Evolutionary conservation across 805 yeast genomes (phyloP).

Genomic region (Starmerella tilneyi): DNA sequence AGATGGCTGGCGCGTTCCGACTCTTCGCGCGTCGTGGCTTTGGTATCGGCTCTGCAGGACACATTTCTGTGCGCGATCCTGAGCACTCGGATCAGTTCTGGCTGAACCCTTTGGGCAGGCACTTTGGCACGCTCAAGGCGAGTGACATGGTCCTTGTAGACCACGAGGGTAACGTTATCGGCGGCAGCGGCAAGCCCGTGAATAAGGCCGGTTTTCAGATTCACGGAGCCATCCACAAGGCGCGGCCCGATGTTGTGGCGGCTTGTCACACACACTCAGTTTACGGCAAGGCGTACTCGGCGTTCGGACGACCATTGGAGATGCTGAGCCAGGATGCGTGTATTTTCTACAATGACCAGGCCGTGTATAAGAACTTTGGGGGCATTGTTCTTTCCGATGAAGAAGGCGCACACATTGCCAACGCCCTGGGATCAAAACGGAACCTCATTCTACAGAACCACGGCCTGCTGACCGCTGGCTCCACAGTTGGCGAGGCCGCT

Average conservation of each 20-base stretch:
- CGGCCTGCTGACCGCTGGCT: conserved; percentile 60
- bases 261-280: conserved; percentile 62
- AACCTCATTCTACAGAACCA: conserved; percentile 59
- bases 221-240: conserved; percentile 55
- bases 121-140: conserved; percentile 51
- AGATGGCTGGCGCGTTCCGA: conserved; percentile 78
- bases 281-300: conserved; percentile 54
- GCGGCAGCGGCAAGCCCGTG: conserved; percentile 46
- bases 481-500: conserved; percentile 65
- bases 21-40: conserved; percentile 66
- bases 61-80: conserved; percentile 76
- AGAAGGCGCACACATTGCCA: conserved; percentile 54
- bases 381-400: conserved; percentile 62
- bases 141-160: conserved; percentile 54
- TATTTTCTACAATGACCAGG: conserved; percentile 51
- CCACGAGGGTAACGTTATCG: conserved; percentile 52
- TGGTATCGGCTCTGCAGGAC: conserved; percentile 75
- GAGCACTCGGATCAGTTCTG: conserved; percentile 66
- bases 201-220: conserved; percentile 62
- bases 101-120: conserved; percentile 77
- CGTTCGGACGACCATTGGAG: conserved; percentile 56
- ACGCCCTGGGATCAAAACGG: conserved; percentile 45
- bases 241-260: conserved; percentile 58
- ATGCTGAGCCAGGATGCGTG: conserved; percentile 76
- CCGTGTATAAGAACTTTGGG: conserved; percentile 60